Base-by-base conservation (phyloP, 345 rosid species). In the Moringa oleifera region DNA sequence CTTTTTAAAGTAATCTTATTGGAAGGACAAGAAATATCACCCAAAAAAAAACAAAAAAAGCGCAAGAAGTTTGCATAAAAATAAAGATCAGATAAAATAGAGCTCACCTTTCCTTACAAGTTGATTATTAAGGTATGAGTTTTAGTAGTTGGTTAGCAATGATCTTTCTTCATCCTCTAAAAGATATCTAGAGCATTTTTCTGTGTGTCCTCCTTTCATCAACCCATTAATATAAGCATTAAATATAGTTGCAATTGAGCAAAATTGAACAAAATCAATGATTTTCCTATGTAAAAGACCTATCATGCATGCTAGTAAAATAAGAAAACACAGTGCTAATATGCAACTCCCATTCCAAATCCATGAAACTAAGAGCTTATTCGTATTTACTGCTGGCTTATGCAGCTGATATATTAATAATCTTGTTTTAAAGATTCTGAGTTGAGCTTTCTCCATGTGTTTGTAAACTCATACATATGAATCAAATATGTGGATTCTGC, bases 101-200 rank as follows among this genome's bases (percentile, higher is more conserved):
- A 17, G 33, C 55, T 66, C 33, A 89, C 98, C 96, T 87, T 92
- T 61, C 98, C 98, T 20, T 89, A 80, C 77, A 89, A 76, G 75
- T 89, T 92, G 69, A 92, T 89, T 85, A 92, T 76, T 78, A 87
- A 53, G 54, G 92, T 92, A 65, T 87, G 89, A n/a, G 98, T 89
- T 58, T 87, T 90, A 10, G 91, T 77, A 24, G 83, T 73, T 55
- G 85, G 85, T 56, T 80, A 77, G 76, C 92, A 85, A 55, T 68
- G 53, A 51, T 87, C 92, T 68, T 76, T 75, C 69, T 85, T 85
- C 98, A 92, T 85, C 75, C 91, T 77, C 60, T 75, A 75, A 71
- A 78, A 92, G 65, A 92, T 73, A 71, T 80, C 79, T 4, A 84
- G 31, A 13, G 95, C 96, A 62, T 84, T 81, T n/a, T 67, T 80